These are phyloP conservation scores for Boletus sensibilis DNA, from an alignment of 768 basidiomycete genomes.

Conservation along the genomic window DNA sequence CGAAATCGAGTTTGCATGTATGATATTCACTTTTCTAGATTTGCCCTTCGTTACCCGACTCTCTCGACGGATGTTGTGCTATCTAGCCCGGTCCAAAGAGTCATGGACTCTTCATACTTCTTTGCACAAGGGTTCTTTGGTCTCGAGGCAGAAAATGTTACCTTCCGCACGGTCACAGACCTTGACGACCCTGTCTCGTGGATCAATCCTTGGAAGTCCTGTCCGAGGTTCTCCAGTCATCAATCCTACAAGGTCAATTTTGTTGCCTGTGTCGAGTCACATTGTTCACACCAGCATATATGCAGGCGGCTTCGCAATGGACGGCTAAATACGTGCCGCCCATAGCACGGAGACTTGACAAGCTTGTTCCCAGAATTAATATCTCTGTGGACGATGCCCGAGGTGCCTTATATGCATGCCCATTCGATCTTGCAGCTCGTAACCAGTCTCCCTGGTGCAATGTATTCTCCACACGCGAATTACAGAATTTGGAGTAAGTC, in stretches of 20 bases:
- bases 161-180: constrained; percentile 34
- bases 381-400: constrained; percentile 36
- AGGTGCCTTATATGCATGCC: constrained; percentile 43
- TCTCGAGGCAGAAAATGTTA: constrained; percentile 25
- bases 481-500: constrained; percentile 38
- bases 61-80: constrained; percentile 18
- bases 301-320: constrained; percentile 31
- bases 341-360: constrained; percentile 36
- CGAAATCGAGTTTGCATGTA: background rate
- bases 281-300: background rate
- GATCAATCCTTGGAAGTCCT: constrained; percentile 43
- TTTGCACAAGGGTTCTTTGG: constrained; percentile 42
- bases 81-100: constrained; percentile 20
- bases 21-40: constrained; percentile 7
- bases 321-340: constrained; percentile 34
- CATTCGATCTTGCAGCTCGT: constrained; percentile 40
- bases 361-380: constrained; percentile 33
- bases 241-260: constrained; percentile 6
- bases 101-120: constrained; percentile 43
- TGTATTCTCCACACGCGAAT: constrained; percentile 36
- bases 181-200: constrained; percentile 37
- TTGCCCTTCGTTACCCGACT: constrained; percentile 23
- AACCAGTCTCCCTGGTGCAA: constrained; percentile 41
- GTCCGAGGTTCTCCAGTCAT: constrained; percentile 22
- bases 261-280: background rate